These are phyloP conservation scores for Backusella tuberculispora DNA, from an alignment of 192 early-diverging fungal genomes.

Conservation along the genomic window DNA sequence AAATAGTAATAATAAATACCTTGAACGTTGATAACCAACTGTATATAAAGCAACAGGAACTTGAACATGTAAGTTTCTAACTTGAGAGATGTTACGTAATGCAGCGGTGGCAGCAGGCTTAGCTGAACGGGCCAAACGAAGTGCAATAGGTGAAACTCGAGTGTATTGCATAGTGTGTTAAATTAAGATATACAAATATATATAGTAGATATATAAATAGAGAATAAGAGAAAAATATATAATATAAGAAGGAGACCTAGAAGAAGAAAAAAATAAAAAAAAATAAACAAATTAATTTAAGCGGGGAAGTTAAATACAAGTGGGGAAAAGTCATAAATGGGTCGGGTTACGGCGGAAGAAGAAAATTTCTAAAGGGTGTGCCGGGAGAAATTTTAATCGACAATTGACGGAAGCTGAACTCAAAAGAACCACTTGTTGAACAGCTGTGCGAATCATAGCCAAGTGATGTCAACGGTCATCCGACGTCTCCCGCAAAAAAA, in stretches of 20 bases:
- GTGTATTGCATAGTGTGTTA: constrained; percentile 20
- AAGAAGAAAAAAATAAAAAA: neutral
- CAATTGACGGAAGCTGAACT: neutral
- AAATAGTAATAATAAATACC: constrained; percentile 7
- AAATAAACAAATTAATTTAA: neutral
- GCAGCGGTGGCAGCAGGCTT: constrained; percentile 14
- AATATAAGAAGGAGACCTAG: constrained; percentile 11
- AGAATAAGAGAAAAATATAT: constrained; percentile 10
- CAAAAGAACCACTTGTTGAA: neutral
- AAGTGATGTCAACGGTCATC: constrained; percentile 1
- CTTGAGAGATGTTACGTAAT: constrained; percentile 27
- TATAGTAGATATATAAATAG: neutral
- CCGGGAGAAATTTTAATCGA: constrained; percentile 15
- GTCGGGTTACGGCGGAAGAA: constrained; percentile 19
- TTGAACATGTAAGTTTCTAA: constrained; percentile 39
- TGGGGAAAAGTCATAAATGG: constrained; percentile 18
- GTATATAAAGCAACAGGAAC: constrained; percentile 29
- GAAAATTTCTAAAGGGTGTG: neutral
- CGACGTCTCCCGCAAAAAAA: neutral
- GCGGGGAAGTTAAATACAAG: constrained; percentile 1
- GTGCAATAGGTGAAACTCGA: constrained; percentile 20
- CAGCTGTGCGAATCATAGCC: neutral
- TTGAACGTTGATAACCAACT: constrained; percentile 28
- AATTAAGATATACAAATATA: neutral
- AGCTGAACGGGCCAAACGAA: constrained; percentile 8